Conservation (phyloP, 2,329 filamentous ascomycete genomes). For the Furcasterigmium sp. region DNA sequence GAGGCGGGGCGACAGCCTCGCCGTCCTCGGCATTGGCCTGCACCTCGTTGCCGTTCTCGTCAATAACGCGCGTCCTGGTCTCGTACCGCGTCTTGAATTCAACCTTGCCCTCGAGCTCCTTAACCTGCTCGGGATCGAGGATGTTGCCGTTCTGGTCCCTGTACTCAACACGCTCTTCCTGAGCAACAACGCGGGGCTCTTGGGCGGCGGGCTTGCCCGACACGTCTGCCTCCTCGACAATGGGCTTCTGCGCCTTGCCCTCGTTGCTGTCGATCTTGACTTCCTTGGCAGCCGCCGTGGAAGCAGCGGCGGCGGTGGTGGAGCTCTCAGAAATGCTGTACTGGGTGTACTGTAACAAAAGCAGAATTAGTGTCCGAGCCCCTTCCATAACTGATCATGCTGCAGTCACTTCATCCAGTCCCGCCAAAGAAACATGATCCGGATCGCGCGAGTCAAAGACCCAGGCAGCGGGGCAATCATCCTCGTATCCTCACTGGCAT, state of each 20-base stretch:
- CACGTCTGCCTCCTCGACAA: conserved; percentile 26
- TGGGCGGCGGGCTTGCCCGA: conserved; percentile 34
- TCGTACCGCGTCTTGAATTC: conserved; percentile 95
- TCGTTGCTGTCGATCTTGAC: neutral
- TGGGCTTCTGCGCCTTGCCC: conserved; percentile 15
- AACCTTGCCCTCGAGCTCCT: conserved; percentile 82
- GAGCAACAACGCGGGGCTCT: conserved; percentile 41
- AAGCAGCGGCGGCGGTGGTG: conserved; percentile 4
- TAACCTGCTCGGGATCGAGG: conserved; percentile 77
- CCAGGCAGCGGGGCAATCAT: neutral
- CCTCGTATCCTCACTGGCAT: conserved; percentile 19
- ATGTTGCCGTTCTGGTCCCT: conserved; percentile 91
- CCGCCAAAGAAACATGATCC: neutral
- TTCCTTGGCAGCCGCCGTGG: conserved; percentile 6
- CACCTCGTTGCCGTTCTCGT: conserved; percentile 76
- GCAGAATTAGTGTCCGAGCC: conserved; percentile 3
- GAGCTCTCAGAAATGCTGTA: conserved; percentile 3
- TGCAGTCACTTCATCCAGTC: no score
- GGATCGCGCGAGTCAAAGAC: neutral
- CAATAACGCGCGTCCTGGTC: conserved; percentile 82
- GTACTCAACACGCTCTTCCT: conserved; percentile 87
- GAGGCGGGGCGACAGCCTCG: conserved; percentile 49
- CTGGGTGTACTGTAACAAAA: conserved; percentile 10
- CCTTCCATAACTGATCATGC: neutral
- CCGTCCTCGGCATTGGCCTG: neutral